Conservation (phyloP, 208 protist genomes). For the Wallacemonas sp. region DNA sequence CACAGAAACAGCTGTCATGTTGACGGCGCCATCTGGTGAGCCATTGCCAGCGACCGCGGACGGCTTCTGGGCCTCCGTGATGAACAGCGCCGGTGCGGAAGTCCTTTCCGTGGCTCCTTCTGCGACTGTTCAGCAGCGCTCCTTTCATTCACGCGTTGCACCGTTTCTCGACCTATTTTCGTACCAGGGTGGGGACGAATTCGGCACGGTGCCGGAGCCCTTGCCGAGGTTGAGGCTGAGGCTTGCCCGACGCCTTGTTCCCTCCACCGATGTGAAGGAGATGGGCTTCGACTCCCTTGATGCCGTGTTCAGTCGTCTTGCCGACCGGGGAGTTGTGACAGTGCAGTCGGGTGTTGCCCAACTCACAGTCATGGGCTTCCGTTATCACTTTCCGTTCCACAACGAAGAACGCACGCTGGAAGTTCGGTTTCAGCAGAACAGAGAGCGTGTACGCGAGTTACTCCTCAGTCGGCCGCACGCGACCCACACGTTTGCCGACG, state of each 20-base stretch:
- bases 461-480: neutral
- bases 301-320: constrained; percentile 43
- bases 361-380: constrained; percentile 72
- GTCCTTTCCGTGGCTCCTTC: neutral
- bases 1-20: too few species aligned
- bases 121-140: constrained; percentile 8
- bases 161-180: constrained; percentile 73
- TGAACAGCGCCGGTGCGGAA: constrained; percentile 15
- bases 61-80: constrained; percentile 41
- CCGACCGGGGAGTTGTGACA: constrained; percentile 42
- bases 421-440: constrained; percentile 25
- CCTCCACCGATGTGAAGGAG: constrained; percentile 9
- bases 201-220: constrained; percentile 33
- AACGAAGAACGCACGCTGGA: constrained; percentile 61
- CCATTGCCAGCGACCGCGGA: neutral
- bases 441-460: constrained; percentile 16
- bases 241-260: constrained; percentile 26
- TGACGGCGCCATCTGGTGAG: neutral
- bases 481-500: neutral
- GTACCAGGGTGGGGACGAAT: constrained; percentile 58
- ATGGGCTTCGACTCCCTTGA: constrained; percentile 38
- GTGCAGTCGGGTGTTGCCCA: constrained; percentile 30
- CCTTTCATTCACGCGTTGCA: constrained; percentile 63
- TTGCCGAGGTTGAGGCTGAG: constrained; percentile 49
- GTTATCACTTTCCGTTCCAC: constrained; percentile 82